Base-by-base conservation (phyloP, 371 early-diverging fungal genomes). In the Fennellomyces sp. region DNA sequence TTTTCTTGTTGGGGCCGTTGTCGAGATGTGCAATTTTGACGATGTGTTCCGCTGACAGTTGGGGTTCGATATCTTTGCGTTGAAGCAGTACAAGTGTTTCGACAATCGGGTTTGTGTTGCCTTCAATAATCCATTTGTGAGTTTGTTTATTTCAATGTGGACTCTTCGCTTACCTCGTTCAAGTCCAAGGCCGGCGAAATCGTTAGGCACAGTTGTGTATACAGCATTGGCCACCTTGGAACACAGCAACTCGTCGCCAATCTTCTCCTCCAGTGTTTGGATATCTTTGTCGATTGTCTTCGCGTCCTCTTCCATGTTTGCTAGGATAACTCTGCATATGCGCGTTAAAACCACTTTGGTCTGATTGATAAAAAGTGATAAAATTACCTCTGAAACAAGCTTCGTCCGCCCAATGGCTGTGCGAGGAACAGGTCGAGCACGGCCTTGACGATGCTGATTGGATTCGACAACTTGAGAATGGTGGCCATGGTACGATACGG, bases 391-490 rank as follows among this genome's bases (percentile, higher is more conserved):
- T 88, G 89, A 56, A 86, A 75, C 47, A 88, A 58, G 63, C 85
- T 85, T 31, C 70, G 72, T 4, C 78, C 70, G 23, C 89, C 89
- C 58, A 88, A 83, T 6, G 89, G 89, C 33, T 86, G 89, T 0
- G 89, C 85, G 51, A 88, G 59, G 49, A 88, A 85, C 11, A 88
- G 50, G 59, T 88, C 87, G 60, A 87, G 60, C 1, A 87, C 72
- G 17, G 82, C 84, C 56, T 84, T 88, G 49, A 86, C 80, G 76
- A 88, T 82, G 0, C 72, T 70, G 52, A 86, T 76, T 7, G 89
- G 89, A 56, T 88, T 88, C 2, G 89, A 86, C 6, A 81, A 56
- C 58, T 81, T 83, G 47, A 88, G 63, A 10, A 86, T 66, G 11
- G 76, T 74, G 50, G 81, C 81, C 53, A 87, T 70, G 13, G 85